Percentiles rank a stretch among this genome's conserved stretches.
Evolutionary conservation across 768 basidiomycete species (phyloP).

Genomic region (Pulveroboletus sp.): DNA sequence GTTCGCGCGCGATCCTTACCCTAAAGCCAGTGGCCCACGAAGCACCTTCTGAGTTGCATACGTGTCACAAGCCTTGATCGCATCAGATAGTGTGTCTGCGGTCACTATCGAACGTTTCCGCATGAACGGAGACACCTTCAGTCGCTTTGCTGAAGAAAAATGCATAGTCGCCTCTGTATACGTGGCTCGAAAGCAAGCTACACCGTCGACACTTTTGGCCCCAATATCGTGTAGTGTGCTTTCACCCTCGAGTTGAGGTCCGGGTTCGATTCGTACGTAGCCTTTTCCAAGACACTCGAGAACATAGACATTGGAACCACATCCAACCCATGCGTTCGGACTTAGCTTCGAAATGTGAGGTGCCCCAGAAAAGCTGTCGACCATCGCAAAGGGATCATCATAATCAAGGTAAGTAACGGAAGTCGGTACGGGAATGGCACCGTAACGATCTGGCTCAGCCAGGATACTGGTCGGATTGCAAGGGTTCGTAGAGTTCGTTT

Average conservation of each 20-base stretch:
- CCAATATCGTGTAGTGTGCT: background rate
- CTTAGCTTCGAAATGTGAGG: slow-evolving; percentile 56
- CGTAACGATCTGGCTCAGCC: slow-evolving; percentile 19
- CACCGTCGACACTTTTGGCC: slow-evolving; percentile 6
- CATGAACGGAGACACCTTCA: slow-evolving; percentile 52
- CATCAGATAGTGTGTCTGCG: slow-evolving; percentile 52
- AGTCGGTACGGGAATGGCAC: slow-evolving; percentile 49
- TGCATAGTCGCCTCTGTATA: slow-evolving; percentile 53
- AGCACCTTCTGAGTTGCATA: slow-evolving; percentile 57
- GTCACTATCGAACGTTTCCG: slow-evolving; percentile 50
- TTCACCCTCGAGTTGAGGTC: slow-evolving; percentile 35
- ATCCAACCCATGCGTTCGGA: slow-evolving; percentile 72
- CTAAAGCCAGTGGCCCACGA: slow-evolving; percentile 42
- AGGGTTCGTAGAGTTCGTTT: slow-evolving; percentile 24
- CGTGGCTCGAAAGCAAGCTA: slow-evolving; percentile 43
- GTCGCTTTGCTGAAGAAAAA: slow-evolving; percentile 37
- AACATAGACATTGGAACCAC: slow-evolving; percentile 66
- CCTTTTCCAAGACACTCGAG: slow-evolving; percentile 74
- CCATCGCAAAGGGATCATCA: slow-evolving; percentile 65
- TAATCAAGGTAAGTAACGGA: slow-evolving; percentile 74
- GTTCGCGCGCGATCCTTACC: slow-evolving; percentile 37
- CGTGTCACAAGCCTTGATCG: slow-evolving; percentile 66
- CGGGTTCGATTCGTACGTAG: slow-evolving; percentile 56
- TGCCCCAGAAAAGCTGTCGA: slow-evolving; percentile 45
- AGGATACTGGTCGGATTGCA: slow-evolving; percentile 1